Conservation (phyloP, 2,329 filamentous ascomycete genomes). For the Ploettnerulaceae sp. region DNA sequence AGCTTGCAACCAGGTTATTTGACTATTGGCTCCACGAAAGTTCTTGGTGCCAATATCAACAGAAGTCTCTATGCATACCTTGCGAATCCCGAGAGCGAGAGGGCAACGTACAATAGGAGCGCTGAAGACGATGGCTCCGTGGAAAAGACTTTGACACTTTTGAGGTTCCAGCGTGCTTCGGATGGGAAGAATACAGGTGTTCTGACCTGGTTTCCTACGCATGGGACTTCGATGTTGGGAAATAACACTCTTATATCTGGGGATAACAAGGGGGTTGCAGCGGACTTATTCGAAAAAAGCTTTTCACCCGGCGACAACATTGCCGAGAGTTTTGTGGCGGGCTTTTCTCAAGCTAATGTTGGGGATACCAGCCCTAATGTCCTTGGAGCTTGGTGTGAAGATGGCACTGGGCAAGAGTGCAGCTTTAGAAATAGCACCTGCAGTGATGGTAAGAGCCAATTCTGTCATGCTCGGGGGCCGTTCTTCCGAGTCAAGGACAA, state of each 20-base stretch:
- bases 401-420: slow-evolving; percentile 68
- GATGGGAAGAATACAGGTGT: slow-evolving; percentile 75
- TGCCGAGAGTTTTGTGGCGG: slow-evolving; percentile 71
- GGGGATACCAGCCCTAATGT: slow-evolving; percentile 89
- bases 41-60: slow-evolving; percentile 79
- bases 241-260: slow-evolving; percentile 89
- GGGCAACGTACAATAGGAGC: slow-evolving; percentile 57
- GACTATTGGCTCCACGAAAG: slow-evolving; percentile 62
- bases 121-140: slow-evolving; percentile 49
- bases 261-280: slow-evolving; percentile 96
- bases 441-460: slow-evolving; percentile 59
- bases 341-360: slow-evolving; percentile 87
- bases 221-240: slow-evolving; percentile 84
- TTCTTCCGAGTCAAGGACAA: slow-evolving; percentile 63
- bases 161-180: slow-evolving; percentile 70
- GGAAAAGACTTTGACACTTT: slow-evolving; percentile 70
- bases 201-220: slow-evolving; percentile 86
- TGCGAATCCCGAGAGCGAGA: slow-evolving; percentile 74
- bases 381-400: slow-evolving; percentile 83
- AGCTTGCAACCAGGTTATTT: slow-evolving; percentile 62
- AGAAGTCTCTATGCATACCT: slow-evolving; percentile 84
- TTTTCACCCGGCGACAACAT: slow-evolving; percentile 50
- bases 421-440: slow-evolving; percentile 82
- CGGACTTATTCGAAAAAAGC: slow-evolving; percentile 74
- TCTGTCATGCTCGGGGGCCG: slow-evolving; percentile 71